Percentiles rank a stretch among this genome's conserved stretches.
Conservation (phyloP, 176 grass and related monocot species). For the Neostapfia colusana region DNA sequence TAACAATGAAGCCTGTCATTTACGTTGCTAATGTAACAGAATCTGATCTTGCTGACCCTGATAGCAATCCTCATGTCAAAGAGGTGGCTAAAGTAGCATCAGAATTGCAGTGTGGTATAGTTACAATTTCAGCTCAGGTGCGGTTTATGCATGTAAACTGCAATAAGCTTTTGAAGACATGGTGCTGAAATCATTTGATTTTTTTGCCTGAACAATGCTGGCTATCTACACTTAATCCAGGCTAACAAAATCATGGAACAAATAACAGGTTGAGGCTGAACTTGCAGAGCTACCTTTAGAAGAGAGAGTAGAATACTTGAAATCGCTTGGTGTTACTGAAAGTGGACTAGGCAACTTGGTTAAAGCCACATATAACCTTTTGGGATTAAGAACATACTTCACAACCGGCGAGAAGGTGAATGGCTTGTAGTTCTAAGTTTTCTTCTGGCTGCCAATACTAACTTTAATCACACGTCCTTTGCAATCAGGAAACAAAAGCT, state of each 20-base stretch:
- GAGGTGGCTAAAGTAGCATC: conserved; percentile 68
- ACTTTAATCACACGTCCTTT: conserved; percentile 1
- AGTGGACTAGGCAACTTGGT: conserved; percentile 94
- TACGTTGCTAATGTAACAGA: conserved; percentile 98
- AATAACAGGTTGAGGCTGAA: conserved; percentile 86
- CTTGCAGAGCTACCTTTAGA: conserved; percentile 80
- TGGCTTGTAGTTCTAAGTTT: conserved; percentile 20
- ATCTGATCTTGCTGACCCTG: conserved; percentile 79
- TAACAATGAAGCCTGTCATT: conserved; percentile 98
- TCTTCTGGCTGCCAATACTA: conserved; percentile 19
- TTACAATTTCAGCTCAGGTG: conserved; percentile 98
- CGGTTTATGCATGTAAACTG: conserved; percentile 30
- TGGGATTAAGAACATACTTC: conserved; percentile 95
- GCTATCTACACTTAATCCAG: neutral
- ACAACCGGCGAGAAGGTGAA: conserved; percentile 93
- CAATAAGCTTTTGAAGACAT: neutral
- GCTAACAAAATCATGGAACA: conserved; percentile 26
- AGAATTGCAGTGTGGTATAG: conserved; percentile 89
- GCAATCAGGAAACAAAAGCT: conserved; percentile 91
- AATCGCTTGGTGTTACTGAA: conserved; percentile 84
- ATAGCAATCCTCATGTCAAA: conserved; percentile 75
- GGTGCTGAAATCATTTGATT: neutral
- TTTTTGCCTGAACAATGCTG: neutral
- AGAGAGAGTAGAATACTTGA: conserved; percentile 93
- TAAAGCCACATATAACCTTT: conserved; percentile 89